Evolutionary conservation across 73 alveolate genomes (phyloP), one percentile per base, ranked within the genome.

Genomic region (Breviolum minutum): DNA sequence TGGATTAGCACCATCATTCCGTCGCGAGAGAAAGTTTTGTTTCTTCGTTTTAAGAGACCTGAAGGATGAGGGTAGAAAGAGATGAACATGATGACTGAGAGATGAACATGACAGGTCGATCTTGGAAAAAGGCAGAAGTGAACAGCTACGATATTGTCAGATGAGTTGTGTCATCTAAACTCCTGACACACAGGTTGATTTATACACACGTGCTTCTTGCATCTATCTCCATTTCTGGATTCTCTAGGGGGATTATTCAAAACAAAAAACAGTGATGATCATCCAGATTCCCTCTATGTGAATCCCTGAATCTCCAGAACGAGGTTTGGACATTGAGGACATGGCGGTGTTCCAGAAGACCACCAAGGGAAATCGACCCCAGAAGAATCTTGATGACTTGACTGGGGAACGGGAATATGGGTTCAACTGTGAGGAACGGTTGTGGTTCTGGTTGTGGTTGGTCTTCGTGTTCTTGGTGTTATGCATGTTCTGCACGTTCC

Each of bases 311-410:
- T 8, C 73, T 48, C 70, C 76, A 22, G 68, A 61, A 17, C 24
- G 48, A 48, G 97, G 97, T 30, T n/a, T 92, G 74, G 98, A 92
- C 90, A 92, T 92, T 61, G 98, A 92, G 69, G 98, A 92, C 40
- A 79, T 92, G 30, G 98, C 88, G 80, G 60, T 74, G 48, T 76
- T 92, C 89, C 90, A 74, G 71, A 89, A 89, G 96, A 89, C 96
- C 20, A 89, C 96, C 68, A 92, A 92, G 79, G 98, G 98, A 22
- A 92, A 74, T 26, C 98, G 98, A 9, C 98, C 98, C 6, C 24
- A 73, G 82, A 92, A 92, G 90, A n/a, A n/a, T 26, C 95, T 40
- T 24, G 70, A 62, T 24, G 70, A 62, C 64, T 40, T 40, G 54
- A 40, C 54, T 40, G 0, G 54, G 5, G 54, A 40, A 40, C 54